These are phyloP conservation scores for Nannochloropsis salina DNA, from an alignment of 108 stramenopile species.

Conservation along the genomic window DNA sequence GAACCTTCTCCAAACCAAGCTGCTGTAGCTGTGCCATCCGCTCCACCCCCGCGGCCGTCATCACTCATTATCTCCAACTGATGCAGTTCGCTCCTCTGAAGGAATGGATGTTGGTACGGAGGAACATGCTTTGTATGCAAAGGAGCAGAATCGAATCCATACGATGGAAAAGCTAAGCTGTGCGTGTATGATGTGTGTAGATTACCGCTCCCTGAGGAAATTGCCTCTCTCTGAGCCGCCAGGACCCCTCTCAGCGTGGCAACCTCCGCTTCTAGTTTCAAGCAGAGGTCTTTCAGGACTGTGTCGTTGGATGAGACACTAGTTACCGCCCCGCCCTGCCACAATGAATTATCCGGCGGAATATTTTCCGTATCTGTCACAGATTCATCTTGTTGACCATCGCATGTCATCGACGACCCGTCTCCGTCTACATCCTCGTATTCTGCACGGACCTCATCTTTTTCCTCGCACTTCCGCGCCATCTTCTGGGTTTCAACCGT, in stretches of 20 bases:
- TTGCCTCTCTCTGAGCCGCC: conserved; percentile 19
- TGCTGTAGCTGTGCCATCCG: not conserved
- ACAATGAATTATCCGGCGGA: too few relatives aligned
- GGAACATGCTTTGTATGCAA: conserved; percentile 24
- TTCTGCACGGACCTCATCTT: not conserved
- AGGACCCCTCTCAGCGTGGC: conserved; percentile 36
- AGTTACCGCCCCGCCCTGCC: not conserved
- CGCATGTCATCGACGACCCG: not conserved
- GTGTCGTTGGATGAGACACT: conserved; percentile 29
- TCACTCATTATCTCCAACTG: conserved; percentile 23
- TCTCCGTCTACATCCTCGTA: not conserved
- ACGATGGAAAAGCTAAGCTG: not conserved
- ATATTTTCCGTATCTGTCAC: too few relatives aligned
- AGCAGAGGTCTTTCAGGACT: conserved; percentile 43
- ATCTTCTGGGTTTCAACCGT: not conserved
- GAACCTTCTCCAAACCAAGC: not conserved
- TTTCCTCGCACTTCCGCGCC: not conserved
- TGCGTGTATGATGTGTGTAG: not conserved
- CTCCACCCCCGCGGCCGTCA: conserved; percentile 23
- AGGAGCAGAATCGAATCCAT: not conserved
- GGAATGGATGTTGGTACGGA: conserved; percentile 22
- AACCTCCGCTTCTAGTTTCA: conserved; percentile 45
- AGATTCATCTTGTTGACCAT: not conserved
- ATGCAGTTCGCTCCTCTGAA: not conserved
- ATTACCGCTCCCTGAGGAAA: not conserved